Conservation (phyloP, 148 eudicot genomes). For the Limonium bicolor region DNA sequence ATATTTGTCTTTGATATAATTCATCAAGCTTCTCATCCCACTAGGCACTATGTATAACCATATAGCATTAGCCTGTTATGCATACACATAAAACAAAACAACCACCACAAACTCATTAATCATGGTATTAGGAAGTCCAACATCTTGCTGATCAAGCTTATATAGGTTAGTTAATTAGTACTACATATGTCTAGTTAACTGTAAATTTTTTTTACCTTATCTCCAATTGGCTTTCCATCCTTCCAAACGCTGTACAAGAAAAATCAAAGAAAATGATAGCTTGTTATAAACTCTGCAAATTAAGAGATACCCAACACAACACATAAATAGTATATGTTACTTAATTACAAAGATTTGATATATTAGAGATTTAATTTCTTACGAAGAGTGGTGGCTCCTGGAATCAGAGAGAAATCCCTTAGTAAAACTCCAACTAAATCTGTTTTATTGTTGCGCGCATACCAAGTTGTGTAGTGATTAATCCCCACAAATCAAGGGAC, state of each 20-base stretch:
- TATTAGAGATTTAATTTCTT: conserved; percentile 8
- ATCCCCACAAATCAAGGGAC: conserved; percentile 72
- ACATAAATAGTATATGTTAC: not conserved
- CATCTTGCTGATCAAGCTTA: too few species aligned
- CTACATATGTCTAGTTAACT: too few species aligned
- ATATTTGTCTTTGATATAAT: conserved; percentile 55
- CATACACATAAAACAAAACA: not conserved
- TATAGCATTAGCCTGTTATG: conserved; percentile 60
- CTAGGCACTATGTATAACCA: conserved; percentile 84
- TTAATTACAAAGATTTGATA: not conserved
- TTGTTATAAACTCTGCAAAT: too few species aligned
- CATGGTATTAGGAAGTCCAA: too few species aligned
- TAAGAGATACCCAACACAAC: too few species aligned
- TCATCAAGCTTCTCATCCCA: conserved; percentile 73
- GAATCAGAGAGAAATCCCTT: conserved; percentile 49
- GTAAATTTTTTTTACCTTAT: conserved; percentile 57
- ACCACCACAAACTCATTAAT: too few species aligned
- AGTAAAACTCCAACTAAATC: conserved; percentile 28
- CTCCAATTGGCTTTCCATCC: conserved; percentile 43
- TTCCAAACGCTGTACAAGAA: conserved; percentile 35
- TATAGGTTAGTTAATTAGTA: too few species aligned
- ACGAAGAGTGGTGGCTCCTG: conserved; percentile 56
- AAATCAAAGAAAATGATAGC: not conserved
- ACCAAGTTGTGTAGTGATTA: conserved; percentile 84
- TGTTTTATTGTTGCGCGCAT: conserved; percentile 27